Evolutionary conservation across 768 basidiomycete species (phyloP), one percentile per base, ranked within the genome.

Genomic region (Tylopilus felleus): DNA sequence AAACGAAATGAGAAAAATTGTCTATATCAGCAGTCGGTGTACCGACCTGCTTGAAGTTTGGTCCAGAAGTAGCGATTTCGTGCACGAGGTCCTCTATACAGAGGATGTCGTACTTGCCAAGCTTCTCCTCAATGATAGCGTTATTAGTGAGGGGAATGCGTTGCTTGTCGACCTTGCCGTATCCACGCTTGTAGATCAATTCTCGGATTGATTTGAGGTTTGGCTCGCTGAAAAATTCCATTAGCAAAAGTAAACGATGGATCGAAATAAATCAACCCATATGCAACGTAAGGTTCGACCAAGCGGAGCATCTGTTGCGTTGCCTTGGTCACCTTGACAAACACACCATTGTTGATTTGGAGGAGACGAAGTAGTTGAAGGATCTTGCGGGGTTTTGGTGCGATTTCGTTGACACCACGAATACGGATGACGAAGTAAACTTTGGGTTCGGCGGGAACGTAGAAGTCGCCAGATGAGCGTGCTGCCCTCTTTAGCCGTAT

Each of bases 281-380:
- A 99, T 59, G 97, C 89, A 68, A 99, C 78, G 75, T 98, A 99
- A 43, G 97, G 96, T 74, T 97, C 94, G 65, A 99, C 85, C 58
- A 98, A 83, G 70, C 93, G 90, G 64, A 99, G 86, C 97, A 98
- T 99, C 75, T 98, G 93, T 63, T 90, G 85, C 46, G 95, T 98
- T 28, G 97, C 94, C 74, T 82, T 90, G 65, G 94, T 98, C 51
- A 91, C 95, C 76, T 96, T 95, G 72, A 99, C 84, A 71, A 99
- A 99, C 44, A 99, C 87, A 73, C 96, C 97, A 70, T 94, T 98
- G 86, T 99, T 98, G 81, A 99, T 99, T 74, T 98, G 97, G 65
- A 97, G 88, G 59, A 99, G 86, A 65, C 97, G 94, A 71, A 99
- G 90, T 60, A 99, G 86, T 72, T 99, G 97, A 66, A 99, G 77